Evolutionary conservation across 345 rosid species (phyloP), one percentile per base, ranked within the genome.

Genomic region (Eucalyptus fibrosa): DNA sequence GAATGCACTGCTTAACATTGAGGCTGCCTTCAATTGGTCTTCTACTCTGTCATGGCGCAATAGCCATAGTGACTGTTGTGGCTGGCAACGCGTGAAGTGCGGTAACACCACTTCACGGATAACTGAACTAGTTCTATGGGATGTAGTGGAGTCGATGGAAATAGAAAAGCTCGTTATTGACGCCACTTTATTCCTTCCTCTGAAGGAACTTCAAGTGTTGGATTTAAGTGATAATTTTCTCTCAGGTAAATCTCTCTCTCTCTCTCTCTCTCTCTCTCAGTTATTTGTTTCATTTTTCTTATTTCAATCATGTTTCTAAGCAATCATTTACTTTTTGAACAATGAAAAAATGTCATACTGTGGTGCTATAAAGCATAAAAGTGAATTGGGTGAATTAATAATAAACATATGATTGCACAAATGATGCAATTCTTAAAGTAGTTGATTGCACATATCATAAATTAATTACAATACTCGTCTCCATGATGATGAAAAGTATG

Each of bases 11-110:
- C 12, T 45, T 12, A 45, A 10, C 12, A 45, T 45, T 45, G 10
- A 45, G 49, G 49, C 49, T 0, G 1, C 49, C 49, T 45, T 45
- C 49, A 59, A 24, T 55, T 1, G 2, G 5, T 55, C 26, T 21
- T 55, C 11, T 55, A 0, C 1, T 55, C 0, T 0, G 5, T 55
- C 11, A 3, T 55, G 65, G 65, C 4, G 13, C 6, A 3, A 59
- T 5, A 2, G 30, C 26, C 0, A 5, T 23, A 5, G 0, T 45
- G 49, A 45, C 0, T 45, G 49, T 10, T 45, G 49, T 0, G 1
- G 12, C 12, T 45, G 49, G 49, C 4, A 10, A 45, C 12, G 49
- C 49, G 3, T 45, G 4, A 1, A 45, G 49, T 45, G 49, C 1
- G 49, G 10, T 45, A 45, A 45, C 49, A 45, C 49, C 49, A 45